These are phyloP conservation scores for Lepidium campestre DNA, from an alignment of 441 rosid genomes.

Conservation along the genomic window DNA sequence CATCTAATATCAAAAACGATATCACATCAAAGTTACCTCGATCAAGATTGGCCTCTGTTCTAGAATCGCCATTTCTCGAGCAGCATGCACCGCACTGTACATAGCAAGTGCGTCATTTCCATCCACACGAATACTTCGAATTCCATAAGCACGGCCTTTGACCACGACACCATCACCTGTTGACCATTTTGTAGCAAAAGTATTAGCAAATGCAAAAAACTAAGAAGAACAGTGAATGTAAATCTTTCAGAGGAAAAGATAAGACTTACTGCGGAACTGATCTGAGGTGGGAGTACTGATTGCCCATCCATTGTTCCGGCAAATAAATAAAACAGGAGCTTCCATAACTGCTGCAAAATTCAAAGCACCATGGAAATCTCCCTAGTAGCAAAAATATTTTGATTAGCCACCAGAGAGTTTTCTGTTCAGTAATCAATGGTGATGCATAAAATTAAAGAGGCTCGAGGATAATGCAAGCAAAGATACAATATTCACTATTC, in stretches of 20 bases:
- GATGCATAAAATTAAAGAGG: neutral
- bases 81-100: constrained; percentile 60
- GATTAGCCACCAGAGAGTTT: neutral
- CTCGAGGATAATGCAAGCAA: neutral
- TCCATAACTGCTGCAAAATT: constrained; percentile 88
- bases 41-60: constrained; percentile 69
- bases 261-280: constrained; percentile 72
- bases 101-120: constrained; percentile 90
- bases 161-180: constrained; percentile 88
- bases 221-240: neutral
- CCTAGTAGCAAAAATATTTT: constrained; percentile 35
- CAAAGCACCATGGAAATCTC: constrained; percentile 88
- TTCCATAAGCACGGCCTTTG: constrained; percentile 77
- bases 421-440: neutral
- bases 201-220: neutral
- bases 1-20: neutral
- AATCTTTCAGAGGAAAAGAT: neutral
- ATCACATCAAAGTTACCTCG: constrained; percentile 42
- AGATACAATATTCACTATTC: neutral
- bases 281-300: constrained; percentile 85
- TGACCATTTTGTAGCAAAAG: constrained; percentile 1
- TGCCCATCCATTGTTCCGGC: constrained; percentile 96
- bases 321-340: constrained; percentile 78
- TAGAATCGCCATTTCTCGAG: constrained; percentile 62
- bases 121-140: constrained; percentile 82